Base-by-base conservation (phyloP, 2,329 filamentous ascomycete species). In the Talaromyces sp. region DNA sequence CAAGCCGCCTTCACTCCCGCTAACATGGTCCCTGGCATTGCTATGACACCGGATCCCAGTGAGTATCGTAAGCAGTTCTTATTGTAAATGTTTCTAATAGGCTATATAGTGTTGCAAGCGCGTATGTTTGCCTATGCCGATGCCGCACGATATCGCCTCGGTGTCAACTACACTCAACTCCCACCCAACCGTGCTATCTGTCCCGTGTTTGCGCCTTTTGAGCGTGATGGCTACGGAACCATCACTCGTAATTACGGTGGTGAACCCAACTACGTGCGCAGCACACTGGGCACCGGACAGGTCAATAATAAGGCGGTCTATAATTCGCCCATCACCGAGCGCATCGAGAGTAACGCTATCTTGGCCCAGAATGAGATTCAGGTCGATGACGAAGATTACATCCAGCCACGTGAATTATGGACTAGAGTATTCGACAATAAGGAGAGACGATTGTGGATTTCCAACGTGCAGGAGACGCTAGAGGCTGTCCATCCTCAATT, bases 341-440 rank as follows among this genome's bases (percentile, higher is more conserved):
- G 58, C 31, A 59, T 60, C 37, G 60, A 54, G 37, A 22, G 49
- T 41, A 19, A 54, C 35, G 49, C 60, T 39, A 63, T 45, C 39
- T 56, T 63, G 22, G 24, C 39, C 16, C 58, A 60, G 37, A 60
- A 60, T 60, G 47, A 63, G 19, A 57, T 39, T 35, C 35, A 41
- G 37, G 45, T 65, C 22, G 37, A 39, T 11, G 63, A 65, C 16
- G 56, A 39, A 7, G 63, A 60, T 19, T 65, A 50, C n/a, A n/a
- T 52, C 22, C 63, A 65, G 63, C 63, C 63, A 45, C 56, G 63
- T 13, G 45, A 65, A 14, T 65, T 60, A n/a, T 65, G 63, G 63
- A 54, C 37, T 6, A 43, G 56, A 27, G 88, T 58, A 13, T 43
- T 58, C 22, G 58, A 60, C n/a, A 41, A 60, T 0, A 37, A 33